Conservation (phyloP, 768 basidiomycete genomes). For the Omphalotus guepiniiformis region DNA sequence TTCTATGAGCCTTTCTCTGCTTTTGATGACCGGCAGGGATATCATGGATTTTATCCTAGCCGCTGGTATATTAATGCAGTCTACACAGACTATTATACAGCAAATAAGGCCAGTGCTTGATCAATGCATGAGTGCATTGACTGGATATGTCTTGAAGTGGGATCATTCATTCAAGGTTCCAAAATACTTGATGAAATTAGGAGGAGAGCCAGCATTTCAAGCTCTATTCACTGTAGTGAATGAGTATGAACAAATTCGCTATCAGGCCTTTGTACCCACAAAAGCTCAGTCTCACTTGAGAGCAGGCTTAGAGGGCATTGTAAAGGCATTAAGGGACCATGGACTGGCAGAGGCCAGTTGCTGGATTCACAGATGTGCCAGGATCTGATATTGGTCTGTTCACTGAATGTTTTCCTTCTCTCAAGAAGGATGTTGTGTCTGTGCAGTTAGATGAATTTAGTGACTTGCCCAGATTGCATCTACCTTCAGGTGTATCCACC, state of each 20-base stretch:
- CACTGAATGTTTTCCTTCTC: conserved; percentile 14
- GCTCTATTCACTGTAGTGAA: conserved; percentile 14
- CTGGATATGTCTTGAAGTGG: conserved; percentile 12
- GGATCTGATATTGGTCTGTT: conserved; percentile 9
- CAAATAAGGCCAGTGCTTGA: conserved; percentile 13
- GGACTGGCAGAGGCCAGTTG: conserved; percentile 7
- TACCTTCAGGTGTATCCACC: conserved; percentile 9
- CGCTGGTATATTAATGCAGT: conserved; percentile 10
- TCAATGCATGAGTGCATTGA: conserved; percentile 13
- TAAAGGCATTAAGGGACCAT: conserved; percentile 8
- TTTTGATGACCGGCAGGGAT: conserved; percentile 9
- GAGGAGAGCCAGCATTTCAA: conserved; percentile 9
- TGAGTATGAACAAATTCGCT: conserved; percentile 15
- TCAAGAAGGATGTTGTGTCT: conserved; percentile 9
- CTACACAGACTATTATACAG: conserved; percentile 16
- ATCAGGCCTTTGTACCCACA: conserved; percentile 9
- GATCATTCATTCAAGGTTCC: conserved; percentile 14
- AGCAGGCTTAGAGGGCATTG: conserved; percentile 10
- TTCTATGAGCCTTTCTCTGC: conserved; percentile 11
- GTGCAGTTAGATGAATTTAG: conserved; percentile 9
- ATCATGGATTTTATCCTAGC: conserved; percentile 14
- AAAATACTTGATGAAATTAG: conserved; percentile 13
- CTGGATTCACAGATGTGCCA: conserved; percentile 13
- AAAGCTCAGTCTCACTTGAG: conserved; percentile 13
- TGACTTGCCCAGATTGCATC: conserved; percentile 7